phyloP scores from a whole-genome alignment of 2,329 filamentous ascomycete genomes.

The Colletotrichum musicola region DNA sequence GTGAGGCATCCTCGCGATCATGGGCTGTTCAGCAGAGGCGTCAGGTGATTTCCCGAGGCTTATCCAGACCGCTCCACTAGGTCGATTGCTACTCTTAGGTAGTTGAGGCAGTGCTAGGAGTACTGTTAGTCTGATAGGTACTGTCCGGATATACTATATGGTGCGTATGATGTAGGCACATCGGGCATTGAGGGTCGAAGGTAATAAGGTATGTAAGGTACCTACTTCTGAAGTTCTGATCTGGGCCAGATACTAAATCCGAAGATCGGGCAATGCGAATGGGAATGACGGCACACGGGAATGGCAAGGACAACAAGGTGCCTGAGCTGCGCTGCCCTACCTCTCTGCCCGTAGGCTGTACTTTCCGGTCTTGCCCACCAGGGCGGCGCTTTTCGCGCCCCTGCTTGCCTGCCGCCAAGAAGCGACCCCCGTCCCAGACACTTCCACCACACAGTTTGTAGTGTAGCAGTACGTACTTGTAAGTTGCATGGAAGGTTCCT shows the following conservation, averaged over 20 bases:
- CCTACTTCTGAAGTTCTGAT: neutral
- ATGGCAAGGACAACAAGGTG: too few relatives aligned
- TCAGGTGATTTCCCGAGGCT: neutral
- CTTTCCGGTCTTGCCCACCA: neutral
- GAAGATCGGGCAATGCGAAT: too few relatives aligned
- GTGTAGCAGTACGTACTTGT: too few relatives aligned
- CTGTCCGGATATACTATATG: too few relatives aligned
- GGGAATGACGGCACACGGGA: too few relatives aligned
- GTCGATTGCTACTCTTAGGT: too few relatives aligned
- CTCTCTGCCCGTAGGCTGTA: neutral
- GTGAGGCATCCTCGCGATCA: neutral
- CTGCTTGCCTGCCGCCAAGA: neutral
- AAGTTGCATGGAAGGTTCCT: too few relatives aligned
- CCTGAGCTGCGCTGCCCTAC: neutral
- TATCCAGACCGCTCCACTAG: conserved; percentile 5
- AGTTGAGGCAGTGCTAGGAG: too few relatives aligned
- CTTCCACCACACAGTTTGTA: too few relatives aligned
- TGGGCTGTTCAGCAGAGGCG: neutral
- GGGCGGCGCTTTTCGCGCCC: neutral
- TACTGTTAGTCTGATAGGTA: too few relatives aligned
- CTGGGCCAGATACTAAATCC: neutral
- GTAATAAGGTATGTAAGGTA: neutral
- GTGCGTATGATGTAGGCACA: too few relatives aligned
- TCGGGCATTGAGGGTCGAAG: too few relatives aligned
- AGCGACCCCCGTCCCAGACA: neutral